These are phyloP conservation scores for Cyberlindnera bimundalis DNA, from an alignment of 805 yeast species.

Conservation along the genomic window DNA sequence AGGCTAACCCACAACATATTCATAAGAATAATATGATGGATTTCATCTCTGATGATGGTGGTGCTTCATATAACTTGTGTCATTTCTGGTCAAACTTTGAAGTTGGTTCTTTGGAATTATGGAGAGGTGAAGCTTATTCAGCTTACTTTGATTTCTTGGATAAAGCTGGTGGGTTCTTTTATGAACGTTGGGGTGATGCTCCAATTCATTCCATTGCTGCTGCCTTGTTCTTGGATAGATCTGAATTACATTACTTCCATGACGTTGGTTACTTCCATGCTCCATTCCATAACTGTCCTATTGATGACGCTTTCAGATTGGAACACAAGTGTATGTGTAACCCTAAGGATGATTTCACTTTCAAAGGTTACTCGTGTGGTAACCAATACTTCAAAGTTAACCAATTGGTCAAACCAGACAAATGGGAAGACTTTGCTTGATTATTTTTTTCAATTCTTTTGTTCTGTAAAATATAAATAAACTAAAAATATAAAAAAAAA, in stretches of 20 bases:
- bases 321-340: constrained; percentile 73
- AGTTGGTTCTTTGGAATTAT: constrained; percentile 67
- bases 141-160: constrained; percentile 64
- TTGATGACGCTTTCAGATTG: constrained; percentile 56
- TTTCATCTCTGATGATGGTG: constrained; percentile 63
- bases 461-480: no score
- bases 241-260: constrained; percentile 66
- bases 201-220: constrained; percentile 82
- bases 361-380: constrained; percentile 75
- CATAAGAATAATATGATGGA: constrained; percentile 52
- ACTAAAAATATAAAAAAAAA: no score
- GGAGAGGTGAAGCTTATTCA: constrained; percentile 58
- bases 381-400: constrained; percentile 55
- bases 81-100: constrained; percentile 86
- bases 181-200: constrained; percentile 94
- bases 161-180: constrained; percentile 71
- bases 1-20: constrained; percentile 38
- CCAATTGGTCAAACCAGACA: constrained; percentile 55
- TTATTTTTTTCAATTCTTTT: no score
- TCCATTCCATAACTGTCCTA: constrained; percentile 80
- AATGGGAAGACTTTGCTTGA: constrained; percentile 56
- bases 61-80: constrained; percentile 67
- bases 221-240: constrained; percentile 52
- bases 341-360: constrained; percentile 71
- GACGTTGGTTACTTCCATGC: constrained; percentile 76